Conservation (phyloP, 2,329 filamentous ascomycete genomes). For the Phoma herbarum region DNA sequence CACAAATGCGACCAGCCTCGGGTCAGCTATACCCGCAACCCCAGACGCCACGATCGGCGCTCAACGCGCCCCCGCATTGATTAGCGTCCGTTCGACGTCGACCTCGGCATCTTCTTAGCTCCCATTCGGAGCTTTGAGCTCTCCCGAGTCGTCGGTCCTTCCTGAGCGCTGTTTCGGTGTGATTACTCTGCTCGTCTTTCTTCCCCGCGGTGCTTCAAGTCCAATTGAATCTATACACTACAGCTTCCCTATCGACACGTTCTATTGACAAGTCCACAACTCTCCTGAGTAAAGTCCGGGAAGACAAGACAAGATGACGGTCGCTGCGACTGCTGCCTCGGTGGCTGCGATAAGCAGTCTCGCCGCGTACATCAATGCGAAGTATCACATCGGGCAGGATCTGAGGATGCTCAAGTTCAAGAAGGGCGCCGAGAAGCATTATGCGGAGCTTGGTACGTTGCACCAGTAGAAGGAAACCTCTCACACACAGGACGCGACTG, state of each 20-base stretch:
- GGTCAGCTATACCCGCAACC: slow-evolving; percentile 10
- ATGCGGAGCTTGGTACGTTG: slow-evolving; percentile 40
- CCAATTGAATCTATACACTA: not conserved
- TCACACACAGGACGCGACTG: not conserved
- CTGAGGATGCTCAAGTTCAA: slow-evolving; percentile 55
- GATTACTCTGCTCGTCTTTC: not conserved
- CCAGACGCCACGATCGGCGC: slow-evolving; percentile 17
- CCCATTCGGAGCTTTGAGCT: not conserved
- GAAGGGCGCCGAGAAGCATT: slow-evolving; percentile 50
- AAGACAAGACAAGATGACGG: slow-evolving; percentile 24
- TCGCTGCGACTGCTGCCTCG: slow-evolving; percentile 37
- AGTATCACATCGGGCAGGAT: slow-evolving; percentile 72
- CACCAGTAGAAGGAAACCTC: not conserved
- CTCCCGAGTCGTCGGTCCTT: not conserved
- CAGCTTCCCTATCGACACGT: not conserved
- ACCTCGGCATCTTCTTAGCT: slow-evolving; percentile 33
- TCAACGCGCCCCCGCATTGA: slow-evolving; percentile 26
- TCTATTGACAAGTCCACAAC: not conserved
- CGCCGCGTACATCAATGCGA: slow-evolving; percentile 72
- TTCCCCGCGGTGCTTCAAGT: not conserved
- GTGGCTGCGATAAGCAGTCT: slow-evolving; percentile 48
- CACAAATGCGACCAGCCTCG: slow-evolving; percentile 2
- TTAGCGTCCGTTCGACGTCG: slow-evolving; percentile 21
- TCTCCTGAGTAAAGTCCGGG: not conserved
- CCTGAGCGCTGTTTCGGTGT: not conserved